Evolutionary conservation across 257 asterid species (phyloP), one percentile per base, ranked within the genome.

Genomic region (Gentiana macrophylla): DNA sequence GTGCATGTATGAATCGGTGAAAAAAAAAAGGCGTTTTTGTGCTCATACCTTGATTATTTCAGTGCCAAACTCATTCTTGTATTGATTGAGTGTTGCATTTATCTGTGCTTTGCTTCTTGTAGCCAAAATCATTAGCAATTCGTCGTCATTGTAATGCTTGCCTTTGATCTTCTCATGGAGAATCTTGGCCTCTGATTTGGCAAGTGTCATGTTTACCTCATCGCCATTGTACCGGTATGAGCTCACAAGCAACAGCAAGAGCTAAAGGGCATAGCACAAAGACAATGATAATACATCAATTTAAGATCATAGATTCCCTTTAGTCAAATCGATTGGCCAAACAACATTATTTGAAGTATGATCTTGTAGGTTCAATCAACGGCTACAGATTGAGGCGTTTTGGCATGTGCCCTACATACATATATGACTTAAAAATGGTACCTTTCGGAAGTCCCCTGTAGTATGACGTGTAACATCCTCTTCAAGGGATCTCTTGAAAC

Each of bases 381-480:
- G 24, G 24, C 24, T 15, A 15, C 24, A 15, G 24, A 15, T 15
- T 15, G 24, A 15, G 24, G 24, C 24, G 24, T 15, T 15, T 15
- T 15, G 24, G 24, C 24, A 15, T 15, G 24, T 15, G 24, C 24
- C 24, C 24, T 15, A 15, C 24, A 15, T 15, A 15, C 24, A 15
- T 15, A 15, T 15, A 15, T 15, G 24, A 15, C 24, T 15, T 5
- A 41, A 7, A 41, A 41, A 38, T 24, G 8, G 62, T 69, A 82
- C 97, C 91, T 79, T 85, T 67, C 94, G 86, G 63, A 73, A 84
- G 61, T 85, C 89, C 53, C 91, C 97, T 1, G 89, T 59, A 0
- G 95, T 85, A 82, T 89, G 97, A 67, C 79, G 63, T 24, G 95
- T 82, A 71, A 89, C 97, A 47, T 85, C 97, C 69, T 89, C 97